phyloP scores from a whole-genome alignment of 176 grass and related monocot species.

The Rhynchospora pubera region DNA sequence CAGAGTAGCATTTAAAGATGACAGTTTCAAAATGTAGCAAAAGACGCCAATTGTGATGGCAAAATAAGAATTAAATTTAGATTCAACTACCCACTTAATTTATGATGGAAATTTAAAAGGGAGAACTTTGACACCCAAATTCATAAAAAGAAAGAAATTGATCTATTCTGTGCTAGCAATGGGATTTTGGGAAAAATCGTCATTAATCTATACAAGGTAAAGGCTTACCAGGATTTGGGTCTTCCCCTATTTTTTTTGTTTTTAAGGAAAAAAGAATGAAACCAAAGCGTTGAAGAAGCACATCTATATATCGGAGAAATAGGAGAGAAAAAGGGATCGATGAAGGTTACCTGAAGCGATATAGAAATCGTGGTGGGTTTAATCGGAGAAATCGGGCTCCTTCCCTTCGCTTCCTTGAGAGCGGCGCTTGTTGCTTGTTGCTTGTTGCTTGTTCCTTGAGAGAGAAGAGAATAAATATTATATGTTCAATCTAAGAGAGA shows the following conservation, averaged over 20 bases:
- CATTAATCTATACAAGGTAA: neutral
- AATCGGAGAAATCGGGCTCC: neutral
- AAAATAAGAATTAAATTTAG: neutral
- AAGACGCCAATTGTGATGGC: neutral
- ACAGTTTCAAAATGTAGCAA: neutral
- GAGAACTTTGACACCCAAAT: neutral
- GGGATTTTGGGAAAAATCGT: neutral
- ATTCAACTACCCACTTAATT: neutral
- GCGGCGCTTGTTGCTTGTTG: neutral
- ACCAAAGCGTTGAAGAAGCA: neutral
- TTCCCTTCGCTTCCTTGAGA: too few species aligned
- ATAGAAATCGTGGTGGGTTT: neutral
- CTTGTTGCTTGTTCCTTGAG: neutral
- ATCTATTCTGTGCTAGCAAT: too few species aligned
- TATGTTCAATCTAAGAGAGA: too few species aligned
- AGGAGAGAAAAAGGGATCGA: neutral
- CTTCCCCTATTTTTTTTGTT: neutral
- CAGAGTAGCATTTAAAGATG: constrained; percentile 18
- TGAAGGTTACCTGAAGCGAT: constrained; percentile 2
- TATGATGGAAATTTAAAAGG: neutral
- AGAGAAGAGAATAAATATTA: neutral
- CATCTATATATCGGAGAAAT: too few species aligned
- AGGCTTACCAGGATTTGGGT: neutral
- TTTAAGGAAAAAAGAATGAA: neutral
- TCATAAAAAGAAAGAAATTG: neutral